These are phyloP conservation scores for Jacaranda mimosifolia DNA, from an alignment of 257 asterid species.

Conservation along the genomic window DNA sequence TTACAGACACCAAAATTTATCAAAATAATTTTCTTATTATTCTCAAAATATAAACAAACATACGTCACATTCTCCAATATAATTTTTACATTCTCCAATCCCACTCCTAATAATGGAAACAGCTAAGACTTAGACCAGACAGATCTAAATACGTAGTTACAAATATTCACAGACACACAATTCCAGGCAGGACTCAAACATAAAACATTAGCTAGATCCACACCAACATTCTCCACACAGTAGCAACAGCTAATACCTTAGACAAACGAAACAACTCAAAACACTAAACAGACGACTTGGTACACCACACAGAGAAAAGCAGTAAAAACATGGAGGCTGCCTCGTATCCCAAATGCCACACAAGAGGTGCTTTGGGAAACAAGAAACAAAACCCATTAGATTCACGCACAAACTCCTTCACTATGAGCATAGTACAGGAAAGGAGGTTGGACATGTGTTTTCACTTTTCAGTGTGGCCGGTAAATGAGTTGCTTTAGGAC, in stretches of 20 bases:
- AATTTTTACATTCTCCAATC: too few species aligned
- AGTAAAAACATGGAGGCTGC: conserved; percentile 23
- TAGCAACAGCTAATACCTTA: not conserved
- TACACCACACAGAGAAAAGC: not conserved
- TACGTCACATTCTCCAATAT: too few species aligned
- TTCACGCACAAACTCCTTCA: conserved; percentile 78
- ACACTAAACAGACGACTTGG: not conserved
- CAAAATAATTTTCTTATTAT: too few species aligned
- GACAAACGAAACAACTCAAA: not conserved
- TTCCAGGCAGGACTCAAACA: too few species aligned
- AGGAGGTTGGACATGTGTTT: conserved; percentile 53
- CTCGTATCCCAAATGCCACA: not conserved
- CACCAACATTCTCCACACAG: not conserved
- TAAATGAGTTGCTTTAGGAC: conserved; percentile 5
- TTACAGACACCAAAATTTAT: too few species aligned
- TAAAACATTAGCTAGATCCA: not conserved
- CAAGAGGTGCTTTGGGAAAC: conserved; percentile 14
- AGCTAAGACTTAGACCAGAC: too few species aligned
- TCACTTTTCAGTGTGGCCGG: not conserved
- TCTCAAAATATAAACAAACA: too few species aligned
- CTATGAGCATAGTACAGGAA: conserved; percentile 15
- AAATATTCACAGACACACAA: too few species aligned
- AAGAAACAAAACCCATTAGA: conserved; percentile 51
- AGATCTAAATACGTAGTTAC: too few species aligned
- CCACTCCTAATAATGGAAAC: too few species aligned